Evolutionary conservation across 495 filamentous ascomycete genomes (phyloP), one percentile per base, ranked within the genome.

Genomic region (Cercophora scortea): DNA sequence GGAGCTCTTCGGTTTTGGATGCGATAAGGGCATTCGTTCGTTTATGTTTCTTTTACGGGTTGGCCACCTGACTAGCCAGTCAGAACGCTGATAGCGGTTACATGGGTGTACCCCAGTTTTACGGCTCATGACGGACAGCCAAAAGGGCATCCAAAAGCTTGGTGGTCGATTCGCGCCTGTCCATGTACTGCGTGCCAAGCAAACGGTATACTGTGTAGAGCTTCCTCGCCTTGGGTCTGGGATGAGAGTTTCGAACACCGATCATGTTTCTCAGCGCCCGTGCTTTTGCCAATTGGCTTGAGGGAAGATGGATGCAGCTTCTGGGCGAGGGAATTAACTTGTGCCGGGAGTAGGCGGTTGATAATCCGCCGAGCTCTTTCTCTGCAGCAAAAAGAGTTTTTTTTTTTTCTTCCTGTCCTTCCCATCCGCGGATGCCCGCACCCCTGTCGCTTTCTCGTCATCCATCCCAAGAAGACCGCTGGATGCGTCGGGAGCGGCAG

Each of bases 81-180:
- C 48, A 54, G 18, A 54, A 46, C 51, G 46, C 53, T 53, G 52
- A 46, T 54, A 49, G 39, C 43, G 10, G n/a, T 19, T 33, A 32
- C 61, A 60, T 57, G 63, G 56, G 47, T 53, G n/a, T 43, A 53
- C 53, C 56, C 51, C 49, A 49, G 43, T 44, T 25, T 51, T 43
- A 47, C 43, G 38, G 41, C 41, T 49, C 60, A 61, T 59, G 60
- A 58, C 60, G 54, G 53, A 57, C 52, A 34, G 19, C 35, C 44
- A 47, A 45, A 58, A 33, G 4, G 16, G 10, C 56, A 64, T 25
- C 17, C 11, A 57, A 66, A 58, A 62, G 64, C 61, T 62, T 61
- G 25, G 25, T 25, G 25, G 61, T 59, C 45, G 39, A 44, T 58
- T 53, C 19, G 41, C 48, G 44, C 40, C 48, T 61, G 54, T 52